A percentile compares a stretch with the other conserved stretches of the same genome.
phyloP scores from a whole-genome alignment of 495 filamentous ascomycete species.

The Durotheca rogersii region DNA sequence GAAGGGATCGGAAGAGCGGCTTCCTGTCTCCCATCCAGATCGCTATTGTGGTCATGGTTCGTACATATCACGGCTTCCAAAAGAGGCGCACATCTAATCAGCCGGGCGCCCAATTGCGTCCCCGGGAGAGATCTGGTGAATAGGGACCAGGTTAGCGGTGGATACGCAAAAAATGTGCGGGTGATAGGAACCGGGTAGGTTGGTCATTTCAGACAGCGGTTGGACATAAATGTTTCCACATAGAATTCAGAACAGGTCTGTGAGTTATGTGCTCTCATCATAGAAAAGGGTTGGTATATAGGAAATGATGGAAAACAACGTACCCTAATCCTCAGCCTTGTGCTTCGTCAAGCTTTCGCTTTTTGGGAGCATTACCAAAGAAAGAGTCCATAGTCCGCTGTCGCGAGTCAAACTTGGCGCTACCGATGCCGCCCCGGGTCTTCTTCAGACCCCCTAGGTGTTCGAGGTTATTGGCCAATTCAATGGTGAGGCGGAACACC shows the following conservation, averaged over 20 bases:
- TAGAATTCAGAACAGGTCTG: conserved; percentile 78
- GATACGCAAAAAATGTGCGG: neutral
- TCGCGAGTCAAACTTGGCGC: conserved; percentile 65
- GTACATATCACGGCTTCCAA: too few relatives aligned
- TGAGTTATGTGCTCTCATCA: conserved; percentile 70
- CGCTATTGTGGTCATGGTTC: too few relatives aligned
- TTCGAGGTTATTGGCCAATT: conserved; percentile 51
- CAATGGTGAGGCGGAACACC: conserved; percentile 13
- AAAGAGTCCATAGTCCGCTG: conserved; percentile 78
- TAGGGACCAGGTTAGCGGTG: conserved; percentile 10
- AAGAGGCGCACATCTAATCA: too few relatives aligned
- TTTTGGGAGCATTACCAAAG: conserved; percentile 56
- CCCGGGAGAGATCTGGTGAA: conserved; percentile 11
- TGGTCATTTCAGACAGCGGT: conserved; percentile 71
- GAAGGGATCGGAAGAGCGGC: conserved; percentile 1
- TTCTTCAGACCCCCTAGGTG: conserved; percentile 74
- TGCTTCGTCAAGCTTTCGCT: conserved; percentile 39
- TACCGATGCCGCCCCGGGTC: conserved; percentile 75
- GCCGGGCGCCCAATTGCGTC: too few relatives aligned
- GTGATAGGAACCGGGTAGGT: neutral
- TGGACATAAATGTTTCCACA: conserved; percentile 68
- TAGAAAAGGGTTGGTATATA: conserved; percentile 34
- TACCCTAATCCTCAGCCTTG: conserved; percentile 28
- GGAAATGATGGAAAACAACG: conserved; percentile 34
- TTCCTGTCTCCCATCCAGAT: neutral